Evolutionary conservation across 306 rosid genomes (phyloP), one percentile per base, ranked within the genome.

Genomic region (Datisca glomerata): DNA sequence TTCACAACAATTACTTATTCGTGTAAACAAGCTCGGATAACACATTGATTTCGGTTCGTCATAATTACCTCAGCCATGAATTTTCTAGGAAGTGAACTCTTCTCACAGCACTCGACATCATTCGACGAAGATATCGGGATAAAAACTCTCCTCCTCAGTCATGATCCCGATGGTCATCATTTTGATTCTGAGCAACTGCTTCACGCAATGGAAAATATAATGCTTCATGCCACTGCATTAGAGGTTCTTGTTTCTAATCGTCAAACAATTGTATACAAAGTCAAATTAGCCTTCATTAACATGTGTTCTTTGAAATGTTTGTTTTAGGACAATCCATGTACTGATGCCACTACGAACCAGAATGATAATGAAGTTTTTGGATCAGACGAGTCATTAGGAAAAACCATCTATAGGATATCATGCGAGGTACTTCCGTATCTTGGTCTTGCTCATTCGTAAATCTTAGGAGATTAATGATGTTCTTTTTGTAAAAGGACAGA

Each of bases 91-190:
- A 21, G 27, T 21, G 57, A 51, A 18, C 37, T 55, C 27, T 46
- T 60, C 49, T 38, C 53, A 21, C 24, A 15, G 31, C 33, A 57
- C 24, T 50, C 63, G 20, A 18, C 40, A 28, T 39, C 71, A 21
- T 62, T 37, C 7, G 13, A 45, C 12, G 68, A 70, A 46, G 72
- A 70, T 24, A 24, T 52, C 29, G 57, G 67, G 45, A 55, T 73
- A 8, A 57, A 64, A 65, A 66, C 72, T 57, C 67, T 80, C 38
- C 77, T 70, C 58, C 69, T 76, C 3, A 65, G 68, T 47, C 86
- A 80, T 35, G 79, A 73, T 21, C 79, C 93, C 13, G 82, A 70
- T 59, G 79, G 70, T 45, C 79, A 72, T 12, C 60, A 60, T 61
- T 51, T 76, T 59, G 93, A 80, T 55, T 80, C 85, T 28, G 74